These are phyloP conservation scores for Kodamaea sp. DNA, from an alignment of 1,139 yeast species.

Conservation along the genomic window DNA sequence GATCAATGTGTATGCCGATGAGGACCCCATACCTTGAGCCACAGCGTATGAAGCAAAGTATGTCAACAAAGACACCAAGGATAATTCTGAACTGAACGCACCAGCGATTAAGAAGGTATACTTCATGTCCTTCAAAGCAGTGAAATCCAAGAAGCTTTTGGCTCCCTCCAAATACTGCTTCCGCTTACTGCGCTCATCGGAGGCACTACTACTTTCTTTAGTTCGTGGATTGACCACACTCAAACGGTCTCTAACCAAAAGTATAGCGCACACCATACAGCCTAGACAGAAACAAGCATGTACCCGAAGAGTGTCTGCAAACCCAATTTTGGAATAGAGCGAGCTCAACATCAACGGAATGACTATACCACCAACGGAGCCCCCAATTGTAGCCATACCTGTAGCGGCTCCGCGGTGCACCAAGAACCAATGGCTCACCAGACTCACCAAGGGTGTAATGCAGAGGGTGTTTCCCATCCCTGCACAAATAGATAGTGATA, in stretches of 20 bases:
- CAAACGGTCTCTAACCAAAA: constrained; percentile 52
- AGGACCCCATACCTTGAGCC: constrained; percentile 39
- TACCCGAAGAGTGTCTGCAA: constrained; percentile 37
- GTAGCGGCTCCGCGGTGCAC: constrained; percentile 36
- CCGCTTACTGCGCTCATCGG: constrained; percentile 4
- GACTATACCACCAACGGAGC: constrained; percentile 40
- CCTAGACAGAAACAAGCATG: constrained; percentile 35
- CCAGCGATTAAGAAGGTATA: constrained; percentile 30
- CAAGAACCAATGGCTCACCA: constrained; percentile 41
- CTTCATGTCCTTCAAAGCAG: constrained; percentile 28
- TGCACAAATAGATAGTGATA: constrained; percentile 35
- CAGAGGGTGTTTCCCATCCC: constrained; percentile 38
- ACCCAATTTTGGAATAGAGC: constrained; percentile 33
- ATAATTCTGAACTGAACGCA: constrained; percentile 53
- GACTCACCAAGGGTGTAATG: constrained; percentile 40
- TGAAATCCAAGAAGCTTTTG: constrained; percentile 24
- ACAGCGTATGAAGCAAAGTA: constrained; percentile 47
- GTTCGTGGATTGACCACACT: constrained; percentile 10
- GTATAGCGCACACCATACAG: constrained; percentile 26
- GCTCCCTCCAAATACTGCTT: constrained; percentile 7
- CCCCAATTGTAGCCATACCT: constrained; percentile 42
- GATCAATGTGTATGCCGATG: constrained; percentile 36
- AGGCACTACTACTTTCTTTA: constrained; percentile 1
- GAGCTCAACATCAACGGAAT: constrained; percentile 37
- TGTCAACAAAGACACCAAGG: constrained; percentile 51